Evolutionary conservation across 495 filamentous ascomycete species (phyloP).

Genomic region (Xylaria curta): DNA sequence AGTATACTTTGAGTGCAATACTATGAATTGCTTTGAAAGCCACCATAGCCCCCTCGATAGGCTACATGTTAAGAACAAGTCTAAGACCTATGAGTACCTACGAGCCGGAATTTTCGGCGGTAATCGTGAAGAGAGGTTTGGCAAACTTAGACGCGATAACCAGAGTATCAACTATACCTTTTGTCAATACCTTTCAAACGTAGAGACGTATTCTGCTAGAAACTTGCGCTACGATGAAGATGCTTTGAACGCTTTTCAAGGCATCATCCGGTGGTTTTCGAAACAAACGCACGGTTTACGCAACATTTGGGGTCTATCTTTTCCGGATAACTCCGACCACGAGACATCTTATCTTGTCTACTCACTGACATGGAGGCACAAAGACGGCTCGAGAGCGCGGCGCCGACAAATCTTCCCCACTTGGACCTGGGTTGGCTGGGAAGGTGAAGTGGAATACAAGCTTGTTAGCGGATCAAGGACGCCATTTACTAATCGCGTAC

Average conservation of each 20-base stretch:
- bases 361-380: not conserved
- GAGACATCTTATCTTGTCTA: not conserved
- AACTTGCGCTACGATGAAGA: constrained; percentile 34
- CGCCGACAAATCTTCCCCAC: not conserved
- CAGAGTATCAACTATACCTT: too few relatives aligned
- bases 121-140: not conserved
- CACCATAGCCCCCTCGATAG: not conserved
- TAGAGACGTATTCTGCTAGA: constrained; percentile 31
- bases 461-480: not conserved
- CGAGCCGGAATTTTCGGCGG: not conserved
- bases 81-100: not conserved
- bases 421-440: constrained; percentile 5
- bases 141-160: not conserved
- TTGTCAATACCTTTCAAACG: too few relatives aligned
- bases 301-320: not conserved
- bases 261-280: constrained; percentile 22
- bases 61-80: not conserved
- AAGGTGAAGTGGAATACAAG: not conserved
- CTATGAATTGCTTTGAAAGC: constrained; percentile 34
- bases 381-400: not conserved
- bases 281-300: not conserved
- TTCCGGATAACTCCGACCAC: not conserved
- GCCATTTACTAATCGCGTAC: not conserved
- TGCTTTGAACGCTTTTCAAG: constrained; percentile 34
- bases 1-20: constrained; percentile 47